These are phyloP conservation scores for Fistulinella cinereoalba DNA, from an alignment of 1,284 basidiomycete species.

Conservation along the genomic window DNA sequence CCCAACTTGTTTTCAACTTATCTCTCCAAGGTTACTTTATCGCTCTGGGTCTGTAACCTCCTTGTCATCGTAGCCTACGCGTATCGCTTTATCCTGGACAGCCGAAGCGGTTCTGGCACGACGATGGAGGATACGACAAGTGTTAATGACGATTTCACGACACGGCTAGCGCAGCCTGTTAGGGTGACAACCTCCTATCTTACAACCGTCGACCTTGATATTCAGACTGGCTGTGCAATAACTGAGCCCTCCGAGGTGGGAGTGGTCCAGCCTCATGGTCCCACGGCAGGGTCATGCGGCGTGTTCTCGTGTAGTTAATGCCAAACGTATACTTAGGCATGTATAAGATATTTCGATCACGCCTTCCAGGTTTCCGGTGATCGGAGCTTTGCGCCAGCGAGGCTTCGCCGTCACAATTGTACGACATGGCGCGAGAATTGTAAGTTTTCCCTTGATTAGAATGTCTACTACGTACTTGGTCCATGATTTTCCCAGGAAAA, in stretches of 20 bases:
- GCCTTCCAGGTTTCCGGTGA: too few relatives aligned
- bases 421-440: too few relatives aligned
- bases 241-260: not conserved
- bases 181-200: not conserved
- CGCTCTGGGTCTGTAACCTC: slow-evolving; percentile 27
- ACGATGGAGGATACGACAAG: not conserved
- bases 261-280: not conserved
- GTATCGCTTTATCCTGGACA: slow-evolving; percentile 18
- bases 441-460: too few relatives aligned
- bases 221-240: not conserved
- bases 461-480: too few relatives aligned
- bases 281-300: not conserved
- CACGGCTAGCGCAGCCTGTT: not conserved
- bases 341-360: too few relatives aligned
- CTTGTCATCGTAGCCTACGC: slow-evolving; percentile 26
- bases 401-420: too few relatives aligned
- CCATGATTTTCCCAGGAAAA: too few relatives aligned
- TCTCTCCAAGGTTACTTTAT: slow-evolving; percentile 10
- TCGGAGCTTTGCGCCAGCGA: too few relatives aligned
- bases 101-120: not conserved
- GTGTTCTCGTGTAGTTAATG: too few relatives aligned
- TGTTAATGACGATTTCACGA: slow-evolving; percentile 16
- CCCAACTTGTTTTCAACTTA: not conserved
- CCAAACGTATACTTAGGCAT: too few relatives aligned
- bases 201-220: slow-evolving; percentile 9